These are phyloP conservation scores for Solanum ossicruentum DNA, from an alignment of 257 asterid species.

Conservation along the genomic window DNA sequence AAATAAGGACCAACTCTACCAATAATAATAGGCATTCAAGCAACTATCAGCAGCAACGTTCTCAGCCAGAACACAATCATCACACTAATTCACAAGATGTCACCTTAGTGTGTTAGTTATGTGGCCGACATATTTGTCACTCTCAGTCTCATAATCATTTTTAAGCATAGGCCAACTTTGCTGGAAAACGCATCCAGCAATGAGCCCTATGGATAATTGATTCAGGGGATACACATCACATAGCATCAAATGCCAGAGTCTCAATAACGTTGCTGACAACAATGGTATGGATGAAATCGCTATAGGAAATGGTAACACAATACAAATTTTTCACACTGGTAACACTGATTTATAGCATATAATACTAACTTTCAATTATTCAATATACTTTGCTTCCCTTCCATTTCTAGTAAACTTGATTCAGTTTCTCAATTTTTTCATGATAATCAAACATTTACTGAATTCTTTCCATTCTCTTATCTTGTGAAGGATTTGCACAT, in stretches of 20 bases:
- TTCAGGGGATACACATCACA: not conserved
- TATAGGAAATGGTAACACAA: not conserved
- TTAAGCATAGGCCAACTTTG: too few relatives aligned
- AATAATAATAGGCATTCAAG: not conserved
- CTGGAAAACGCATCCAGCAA: not conserved
- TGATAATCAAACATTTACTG: too few relatives aligned
- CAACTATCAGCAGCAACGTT: not conserved
- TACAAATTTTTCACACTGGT: not conserved
- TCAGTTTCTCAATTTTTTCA: not conserved
- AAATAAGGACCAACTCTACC: not conserved
- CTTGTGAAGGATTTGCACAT: too few relatives aligned
- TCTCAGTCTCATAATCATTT: not conserved
- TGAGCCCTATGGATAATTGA: not conserved
- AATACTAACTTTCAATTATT: not conserved
- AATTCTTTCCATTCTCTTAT: too few relatives aligned
- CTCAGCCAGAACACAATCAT: not conserved
- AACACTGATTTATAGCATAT: not conserved
- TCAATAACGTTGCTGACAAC: not conserved
- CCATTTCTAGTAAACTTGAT: not conserved
- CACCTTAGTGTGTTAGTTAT: not conserved
- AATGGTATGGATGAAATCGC: not conserved
- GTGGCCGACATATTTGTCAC: not conserved
- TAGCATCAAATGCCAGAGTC: not conserved
- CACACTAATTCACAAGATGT: not conserved
- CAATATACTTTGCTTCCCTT: not conserved